Evolutionary conservation across 2,329 filamentous ascomycete genomes (phyloP), one percentile per base, ranked within the genome.

Genomic region (Helminthosporium solani): DNA sequence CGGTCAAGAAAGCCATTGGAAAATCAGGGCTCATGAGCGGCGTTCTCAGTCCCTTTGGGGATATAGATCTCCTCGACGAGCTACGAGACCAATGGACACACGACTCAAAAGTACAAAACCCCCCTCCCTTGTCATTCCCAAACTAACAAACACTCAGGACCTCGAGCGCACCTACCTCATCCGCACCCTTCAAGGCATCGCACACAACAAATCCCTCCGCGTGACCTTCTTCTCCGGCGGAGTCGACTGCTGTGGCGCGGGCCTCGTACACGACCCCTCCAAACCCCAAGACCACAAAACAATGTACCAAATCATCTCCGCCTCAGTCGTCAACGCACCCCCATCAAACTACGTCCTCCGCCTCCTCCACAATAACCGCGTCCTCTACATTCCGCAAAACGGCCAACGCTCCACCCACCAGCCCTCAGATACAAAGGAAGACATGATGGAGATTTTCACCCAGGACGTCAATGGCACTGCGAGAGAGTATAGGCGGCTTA

Each of bases 391-490:
- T 44, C 94, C 94, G 0, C 79, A 82, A 44, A 99, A 99, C 70
- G 92, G 92, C n/a, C 81, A 85, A 57, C 77, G 82, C 53, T 80
- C 76, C 49, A 78, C 79, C 1, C 84, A 90, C 46, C 81, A 82
- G 54, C 85, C 87, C 1, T 86, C 85, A 1, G 94, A 99, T 68
- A 99, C 94, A 37, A 97, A 99, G 72, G 94, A 99, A 71, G 94
- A 99, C 73, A 99, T 99, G 94, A 95, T 99, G 88, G 94, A 99
- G 75, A 95, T 99, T 57, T 99, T 99, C 80, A 90, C 94, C 62
- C 88, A 86, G 7, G 94, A 99, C 60, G 90, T 94, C 14, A 89
- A 86, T 43, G 92, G 94, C n/a, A 77, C 83, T 28, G 78, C 84
- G 0, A 80, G 91, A 37, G 92, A 96, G 70, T 78, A 91, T 64